Evolutionary conservation across 2,329 filamentous ascomycete species (phyloP).

Genomic region (Amesomyces nigricolor): DNA sequence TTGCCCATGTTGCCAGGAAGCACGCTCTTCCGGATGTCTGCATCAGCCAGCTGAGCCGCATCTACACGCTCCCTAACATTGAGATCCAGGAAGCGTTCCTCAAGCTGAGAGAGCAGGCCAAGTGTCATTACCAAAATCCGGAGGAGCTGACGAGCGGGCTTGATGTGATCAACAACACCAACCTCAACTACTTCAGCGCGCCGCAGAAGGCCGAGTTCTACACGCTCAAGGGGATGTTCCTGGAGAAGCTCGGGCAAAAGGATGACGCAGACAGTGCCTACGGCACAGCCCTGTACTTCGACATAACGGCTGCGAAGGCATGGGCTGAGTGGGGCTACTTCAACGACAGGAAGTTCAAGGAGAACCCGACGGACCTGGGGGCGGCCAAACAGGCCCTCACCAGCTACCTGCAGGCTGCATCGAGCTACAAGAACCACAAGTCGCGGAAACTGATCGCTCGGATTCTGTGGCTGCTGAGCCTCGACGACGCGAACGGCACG

Average conservation of each 20-base stretch:
- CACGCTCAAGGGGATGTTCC: conserved; percentile 98
- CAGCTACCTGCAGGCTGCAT: conserved; percentile 92
- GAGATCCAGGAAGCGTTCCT: conserved; percentile 99
- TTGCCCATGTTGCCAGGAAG: conserved; percentile 95
- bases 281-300: conserved; percentile 90
- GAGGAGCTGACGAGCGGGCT: conserved; percentile 86
- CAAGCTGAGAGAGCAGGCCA: conserved; percentile 96
- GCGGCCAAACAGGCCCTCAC: conserved; percentile 88
- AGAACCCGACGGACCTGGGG: conserved; percentile 73
- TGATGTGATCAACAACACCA: conserved; percentile 99
- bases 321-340: conserved; percentile 99
- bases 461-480: conserved; percentile 89
- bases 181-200: conserved; percentile 94
- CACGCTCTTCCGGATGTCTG: conserved; percentile 96
- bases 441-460: conserved; percentile 88
- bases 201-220: conserved; percentile 99
- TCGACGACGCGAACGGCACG: conserved; percentile 81
- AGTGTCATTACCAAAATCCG: conserved; percentile 96
- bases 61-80: conserved; percentile 98
- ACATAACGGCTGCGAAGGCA: conserved; percentile 90
- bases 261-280: conserved; percentile 91
- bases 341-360: conserved; percentile 94
- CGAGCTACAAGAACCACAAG: conserved; percentile 95
- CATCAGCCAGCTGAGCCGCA: conserved; percentile 92
- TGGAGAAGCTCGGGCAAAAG: conserved; percentile 86